Conservation (phyloP, 2,329 filamentous ascomycete genomes). For the Cladobotryum protrusum region DNA sequence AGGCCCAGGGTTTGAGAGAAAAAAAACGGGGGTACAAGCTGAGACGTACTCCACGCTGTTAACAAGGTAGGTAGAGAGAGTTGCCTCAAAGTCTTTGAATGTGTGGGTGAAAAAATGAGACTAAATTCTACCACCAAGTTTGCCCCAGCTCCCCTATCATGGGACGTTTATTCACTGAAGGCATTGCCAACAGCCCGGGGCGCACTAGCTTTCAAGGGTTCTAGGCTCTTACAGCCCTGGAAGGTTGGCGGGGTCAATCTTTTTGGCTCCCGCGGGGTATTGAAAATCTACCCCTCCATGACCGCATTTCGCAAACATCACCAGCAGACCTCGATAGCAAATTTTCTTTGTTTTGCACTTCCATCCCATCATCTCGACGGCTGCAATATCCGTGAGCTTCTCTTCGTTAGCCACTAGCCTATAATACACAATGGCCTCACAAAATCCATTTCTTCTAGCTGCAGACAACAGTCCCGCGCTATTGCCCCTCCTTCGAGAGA, state of each 20-base stretch:
- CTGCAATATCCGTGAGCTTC: neutral
- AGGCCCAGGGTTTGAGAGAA: neutral
- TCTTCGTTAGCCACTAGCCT: neutral
- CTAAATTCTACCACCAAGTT: too few species aligned
- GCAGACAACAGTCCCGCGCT: constrained; percentile 74
- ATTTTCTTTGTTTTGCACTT: neutral
- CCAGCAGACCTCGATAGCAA: neutral
- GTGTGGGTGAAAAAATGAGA: too few species aligned
- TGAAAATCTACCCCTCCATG: neutral
- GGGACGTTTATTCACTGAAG: too few species aligned
- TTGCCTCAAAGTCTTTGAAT: too few species aligned
- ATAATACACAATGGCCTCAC: constrained; percentile 35
- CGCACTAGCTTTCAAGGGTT: too few species aligned
- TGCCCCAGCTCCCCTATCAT: too few species aligned
- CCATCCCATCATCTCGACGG: neutral
- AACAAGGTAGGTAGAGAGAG: too few species aligned
- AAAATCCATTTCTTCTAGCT: constrained; percentile 68
- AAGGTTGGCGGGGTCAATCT: neutral
- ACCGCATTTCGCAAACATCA: neutral
- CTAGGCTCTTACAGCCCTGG: too few species aligned
- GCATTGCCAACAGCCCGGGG: too few species aligned
- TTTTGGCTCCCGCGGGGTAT: neutral
- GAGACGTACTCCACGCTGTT: too few species aligned
- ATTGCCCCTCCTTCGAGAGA: constrained; percentile 64
- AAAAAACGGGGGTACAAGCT: too few species aligned